phyloP scores from a whole-genome alignment of 139 green algal genomes.

The Picochlorum sp. region DNA sequence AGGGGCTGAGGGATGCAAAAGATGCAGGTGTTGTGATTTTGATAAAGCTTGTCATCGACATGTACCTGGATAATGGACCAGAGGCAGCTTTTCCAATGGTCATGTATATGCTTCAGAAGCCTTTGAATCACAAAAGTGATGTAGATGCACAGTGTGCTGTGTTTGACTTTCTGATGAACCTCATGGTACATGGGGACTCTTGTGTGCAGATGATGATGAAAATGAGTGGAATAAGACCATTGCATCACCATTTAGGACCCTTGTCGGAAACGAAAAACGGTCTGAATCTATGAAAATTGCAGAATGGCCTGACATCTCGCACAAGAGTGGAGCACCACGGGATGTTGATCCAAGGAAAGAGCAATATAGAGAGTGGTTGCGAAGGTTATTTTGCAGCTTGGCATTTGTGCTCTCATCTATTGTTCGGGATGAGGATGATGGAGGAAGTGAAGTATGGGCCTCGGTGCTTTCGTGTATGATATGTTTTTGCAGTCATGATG shows the following conservation, averaged over 20 bases:
- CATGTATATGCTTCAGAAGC: constrained; percentile 55
- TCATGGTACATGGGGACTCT: constrained; percentile 43
- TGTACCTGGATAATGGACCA: constrained; percentile 43
- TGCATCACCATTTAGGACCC: too few relatives aligned
- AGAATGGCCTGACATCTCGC: neutral
- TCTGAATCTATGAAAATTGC: neutral
- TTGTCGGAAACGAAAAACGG: neutral
- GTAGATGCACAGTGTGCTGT: constrained; percentile 18
- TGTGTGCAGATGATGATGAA: constrained; percentile 15
- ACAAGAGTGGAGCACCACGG: neutral
- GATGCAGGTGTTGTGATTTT: constrained; percentile 49
- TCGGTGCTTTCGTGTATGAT: constrained; percentile 52
- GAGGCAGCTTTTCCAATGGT: constrained; percentile 41
- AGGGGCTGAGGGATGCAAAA: neutral
- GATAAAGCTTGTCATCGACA: constrained; percentile 65
- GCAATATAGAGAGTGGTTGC: constrained; percentile 50
- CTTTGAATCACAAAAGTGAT: neutral
- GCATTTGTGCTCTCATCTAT: constrained; percentile 25
- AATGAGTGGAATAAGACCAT: neutral
- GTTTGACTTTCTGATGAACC: constrained; percentile 71
- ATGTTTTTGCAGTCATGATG: constrained; percentile 40
- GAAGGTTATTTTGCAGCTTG: constrained; percentile 57
- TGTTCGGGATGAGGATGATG: constrained; percentile 12
- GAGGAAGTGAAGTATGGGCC: constrained; percentile 44
- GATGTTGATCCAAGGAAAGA: constrained; percentile 12